Conservation (phyloP, 768 basidiomycete species). For the Macrolepiota albuminosa region DNA sequence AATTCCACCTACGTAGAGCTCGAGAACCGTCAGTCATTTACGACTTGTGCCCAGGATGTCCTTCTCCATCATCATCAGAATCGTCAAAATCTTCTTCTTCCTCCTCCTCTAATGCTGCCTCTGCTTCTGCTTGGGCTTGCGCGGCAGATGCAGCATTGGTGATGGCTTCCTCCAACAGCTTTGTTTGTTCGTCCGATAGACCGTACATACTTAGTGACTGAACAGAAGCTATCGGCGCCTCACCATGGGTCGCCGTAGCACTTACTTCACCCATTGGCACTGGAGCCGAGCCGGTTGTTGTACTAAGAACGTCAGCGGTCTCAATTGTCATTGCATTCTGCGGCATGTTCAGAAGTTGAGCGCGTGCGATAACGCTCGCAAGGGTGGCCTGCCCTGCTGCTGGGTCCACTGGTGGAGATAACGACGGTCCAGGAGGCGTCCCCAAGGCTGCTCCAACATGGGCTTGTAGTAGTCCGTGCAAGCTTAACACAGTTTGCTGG, state of each 20-base stretch:
- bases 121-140: conserved; percentile 74
- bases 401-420: conserved; percentile 34
- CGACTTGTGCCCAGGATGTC: conserved; percentile 20
- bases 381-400: conserved; percentile 60
- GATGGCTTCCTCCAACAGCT: conserved; percentile 66
- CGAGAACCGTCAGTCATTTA: background rate
- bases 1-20: conserved; percentile 4
- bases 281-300: background rate
- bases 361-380: conserved; percentile 70
- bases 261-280: background rate
- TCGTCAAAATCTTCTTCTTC: conserved; percentile 54
- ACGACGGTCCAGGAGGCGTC: conserved; percentile 25
- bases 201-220: conserved; percentile 62
- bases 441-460: conserved; percentile 56
- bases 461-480: conserved; percentile 53
- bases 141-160: conserved; percentile 71
- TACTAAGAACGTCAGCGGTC: background rate
- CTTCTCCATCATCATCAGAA: conserved; percentile 38
- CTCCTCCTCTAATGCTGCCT: conserved; percentile 71
- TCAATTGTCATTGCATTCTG: background rate
- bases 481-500: conserved; percentile 46
- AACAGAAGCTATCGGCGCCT: conserved; percentile 16
- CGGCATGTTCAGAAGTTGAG: conserved; percentile 47
- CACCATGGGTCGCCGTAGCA: background rate
- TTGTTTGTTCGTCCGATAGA: conserved; percentile 68